These are phyloP conservation scores for Trichoderma sp. DNA, from an alignment of 2,329 filamentous ascomycete genomes.

Conservation along the genomic window DNA sequence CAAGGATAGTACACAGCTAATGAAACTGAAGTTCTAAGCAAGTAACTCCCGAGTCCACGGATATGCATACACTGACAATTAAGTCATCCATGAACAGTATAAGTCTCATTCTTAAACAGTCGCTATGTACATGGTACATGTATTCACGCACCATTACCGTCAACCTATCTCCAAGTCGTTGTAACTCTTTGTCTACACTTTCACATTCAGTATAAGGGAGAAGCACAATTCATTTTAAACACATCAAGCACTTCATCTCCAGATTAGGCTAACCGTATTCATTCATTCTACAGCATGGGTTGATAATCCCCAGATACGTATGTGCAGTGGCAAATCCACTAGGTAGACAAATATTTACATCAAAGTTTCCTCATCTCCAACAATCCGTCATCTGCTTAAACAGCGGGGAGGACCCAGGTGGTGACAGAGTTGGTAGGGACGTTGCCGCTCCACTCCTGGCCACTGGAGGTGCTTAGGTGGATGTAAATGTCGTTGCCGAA, in stretches of 20 bases:
- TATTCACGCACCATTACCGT: neutral
- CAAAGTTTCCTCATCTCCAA: neutral
- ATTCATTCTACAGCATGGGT: neutral
- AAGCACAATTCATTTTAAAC: neutral
- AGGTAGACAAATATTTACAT: slow-evolving; percentile 10
- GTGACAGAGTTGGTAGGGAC: slow-evolving; percentile 20
- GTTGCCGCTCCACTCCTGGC: slow-evolving; percentile 22
- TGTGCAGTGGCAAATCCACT: neutral
- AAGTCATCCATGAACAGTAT: neutral
- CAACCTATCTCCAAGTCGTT: neutral
- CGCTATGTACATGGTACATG: neutral
- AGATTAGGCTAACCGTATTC: neutral
- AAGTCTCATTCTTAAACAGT: neutral
- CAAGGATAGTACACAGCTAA: too few species aligned
- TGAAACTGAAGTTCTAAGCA: neutral
- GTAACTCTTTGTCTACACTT: neutral
- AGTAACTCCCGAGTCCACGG: fast-evolving
- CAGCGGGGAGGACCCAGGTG: slow-evolving; percentile 22
- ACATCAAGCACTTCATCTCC: neutral
- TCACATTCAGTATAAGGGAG: neutral
- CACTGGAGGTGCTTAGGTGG: slow-evolving; percentile 17
- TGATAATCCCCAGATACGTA: neutral
- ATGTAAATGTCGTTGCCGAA: slow-evolving; percentile 22
- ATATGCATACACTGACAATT: neutral
- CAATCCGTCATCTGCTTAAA: neutral